Percentiles rank a stretch among this genome's conserved stretches.
Conservation (phyloP, 2,329 filamentous ascomycete species). For the Zymoseptoria ardabiliae region DNA sequence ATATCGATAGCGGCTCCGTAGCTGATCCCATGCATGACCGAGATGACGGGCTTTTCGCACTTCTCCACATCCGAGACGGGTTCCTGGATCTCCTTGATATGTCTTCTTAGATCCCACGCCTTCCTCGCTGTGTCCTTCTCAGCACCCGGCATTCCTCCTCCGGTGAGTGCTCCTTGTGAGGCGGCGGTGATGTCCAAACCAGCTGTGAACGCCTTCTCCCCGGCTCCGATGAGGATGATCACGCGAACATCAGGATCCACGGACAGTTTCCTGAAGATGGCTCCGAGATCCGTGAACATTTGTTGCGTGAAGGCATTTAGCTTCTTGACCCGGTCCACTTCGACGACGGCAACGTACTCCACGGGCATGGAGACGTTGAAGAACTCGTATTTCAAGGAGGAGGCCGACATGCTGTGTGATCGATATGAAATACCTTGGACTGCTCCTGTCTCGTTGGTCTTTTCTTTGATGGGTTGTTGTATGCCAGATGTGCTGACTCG, state of each 20-base stretch:
- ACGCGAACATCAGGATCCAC: conserved; percentile 63
- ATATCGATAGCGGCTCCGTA: conserved; percentile 73
- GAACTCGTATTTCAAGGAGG: conserved; percentile 13
- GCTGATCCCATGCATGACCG: conserved; percentile 69
- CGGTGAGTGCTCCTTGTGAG: conserved; percentile 7
- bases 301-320: conserved; percentile 70
- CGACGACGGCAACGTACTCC: conserved; percentile 72
- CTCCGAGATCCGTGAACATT: conserved; percentile 78
- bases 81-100: conserved; percentile 73
- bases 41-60: conserved; percentile 87
- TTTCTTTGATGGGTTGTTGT: background rate
- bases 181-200: conserved; percentile 56
- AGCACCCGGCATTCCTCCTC: background rate
- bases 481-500: background rate
- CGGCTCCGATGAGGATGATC: conserved; percentile 72
- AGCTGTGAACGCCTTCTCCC: conserved; percentile 68
- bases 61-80: conserved; percentile 69
- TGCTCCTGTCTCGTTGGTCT: background rate
- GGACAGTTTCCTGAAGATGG: conserved; percentile 66
- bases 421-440: background rate
- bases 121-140: conserved; percentile 24
- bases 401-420: conserved; percentile 8
- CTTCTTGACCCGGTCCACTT: conserved; percentile 81
- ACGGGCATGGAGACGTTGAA: conserved; percentile 54
- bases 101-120: conserved; percentile 46